phyloP scores from a whole-genome alignment of 2,329 filamentous ascomycete genomes.

The Cyanodermella asteris region DNA sequence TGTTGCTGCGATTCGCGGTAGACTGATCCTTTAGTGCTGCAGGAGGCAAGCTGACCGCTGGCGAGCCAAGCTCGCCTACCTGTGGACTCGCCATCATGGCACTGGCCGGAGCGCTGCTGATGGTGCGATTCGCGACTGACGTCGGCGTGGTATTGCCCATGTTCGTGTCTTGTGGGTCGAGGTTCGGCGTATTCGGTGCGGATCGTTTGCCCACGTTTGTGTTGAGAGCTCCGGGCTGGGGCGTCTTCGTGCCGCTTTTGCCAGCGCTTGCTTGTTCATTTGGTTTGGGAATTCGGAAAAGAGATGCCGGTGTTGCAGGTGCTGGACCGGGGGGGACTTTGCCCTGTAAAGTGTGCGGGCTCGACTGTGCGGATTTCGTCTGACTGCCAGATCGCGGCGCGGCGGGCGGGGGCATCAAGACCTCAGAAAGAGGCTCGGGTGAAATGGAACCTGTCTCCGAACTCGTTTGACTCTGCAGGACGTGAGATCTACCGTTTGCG shows the following conservation, averaged over 20 bases:
- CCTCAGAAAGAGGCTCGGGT: slow-evolving; percentile 26
- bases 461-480: slow-evolving; percentile 16
- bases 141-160: too few relatives aligned
- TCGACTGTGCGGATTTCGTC: slow-evolving; percentile 19
- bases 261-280: slow-evolving; percentile 4
- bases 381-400: slow-evolving; percentile 15
- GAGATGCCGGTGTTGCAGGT: slow-evolving; percentile 66
- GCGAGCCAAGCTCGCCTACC: too few relatives aligned
- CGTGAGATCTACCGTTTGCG: slow-evolving; percentile 8
- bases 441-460: slow-evolving; percentile 26
- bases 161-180: too few relatives aligned
- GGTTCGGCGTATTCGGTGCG: too few relatives aligned
- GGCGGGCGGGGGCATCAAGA: slow-evolving; percentile 27
- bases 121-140: too few relatives aligned
- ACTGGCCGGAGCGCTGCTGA: too few relatives aligned
- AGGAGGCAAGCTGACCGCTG: too few relatives aligned
- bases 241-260: slow-evolving; percentile 19
- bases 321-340: slow-evolving; percentile 17
- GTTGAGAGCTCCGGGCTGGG: slow-evolving; percentile 13
- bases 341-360: slow-evolving; percentile 17
- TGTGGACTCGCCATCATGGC: slow-evolving; percentile 6
- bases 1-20: slow-evolving; percentile 39
- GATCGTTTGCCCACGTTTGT: too few relatives aligned
- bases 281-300: slow-evolving; percentile 47
- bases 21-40: too few relatives aligned